phyloP scores from a whole-genome alignment of 139 green algal species.

The Chlamydomonas incerta region DNA sequence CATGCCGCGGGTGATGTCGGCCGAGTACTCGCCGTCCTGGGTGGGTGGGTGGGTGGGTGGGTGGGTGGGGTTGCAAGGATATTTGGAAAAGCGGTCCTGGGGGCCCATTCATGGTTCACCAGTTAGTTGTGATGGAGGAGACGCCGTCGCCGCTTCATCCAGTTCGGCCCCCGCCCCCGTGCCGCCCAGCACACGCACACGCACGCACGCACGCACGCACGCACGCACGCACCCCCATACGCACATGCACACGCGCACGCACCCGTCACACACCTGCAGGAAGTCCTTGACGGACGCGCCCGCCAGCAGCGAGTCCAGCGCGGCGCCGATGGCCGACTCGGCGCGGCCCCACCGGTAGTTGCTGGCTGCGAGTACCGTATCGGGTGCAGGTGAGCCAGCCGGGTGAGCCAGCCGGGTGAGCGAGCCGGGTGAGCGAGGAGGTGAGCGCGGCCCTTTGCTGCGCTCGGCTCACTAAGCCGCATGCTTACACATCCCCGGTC shows the following conservation, averaged over 20 bases:
- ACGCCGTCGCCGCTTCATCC: no score
- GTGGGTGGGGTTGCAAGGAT: neutral
- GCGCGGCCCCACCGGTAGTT: constrained; percentile 74
- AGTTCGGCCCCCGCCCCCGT: no score
- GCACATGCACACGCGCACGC: neutral
- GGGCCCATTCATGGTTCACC: no score
- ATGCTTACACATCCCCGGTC: no score
- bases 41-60: neutral
- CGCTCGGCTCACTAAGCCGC: no score
- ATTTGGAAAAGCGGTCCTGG: no score
- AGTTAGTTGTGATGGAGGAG: no score
- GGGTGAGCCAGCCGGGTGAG: no score
- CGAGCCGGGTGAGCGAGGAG: no score
- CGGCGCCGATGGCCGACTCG: constrained; percentile 64
- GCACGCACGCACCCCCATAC: neutral
- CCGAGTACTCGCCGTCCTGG: neutral
- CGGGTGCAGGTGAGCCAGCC: no score
- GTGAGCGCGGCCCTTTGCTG: no score
- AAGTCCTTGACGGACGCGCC: neutral
- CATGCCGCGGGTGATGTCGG: constrained; percentile 60
- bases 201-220: neutral
- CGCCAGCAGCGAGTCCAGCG: constrained; percentile 60
- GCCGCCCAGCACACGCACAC: neutral
- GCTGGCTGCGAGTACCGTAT: constrained; percentile 59
- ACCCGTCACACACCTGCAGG: neutral